Evolutionary conservation across 495 filamentous ascomycete genomes (phyloP), one percentile per base, ranked within the genome.

Genomic region (Tuber melanosporum): DNA sequence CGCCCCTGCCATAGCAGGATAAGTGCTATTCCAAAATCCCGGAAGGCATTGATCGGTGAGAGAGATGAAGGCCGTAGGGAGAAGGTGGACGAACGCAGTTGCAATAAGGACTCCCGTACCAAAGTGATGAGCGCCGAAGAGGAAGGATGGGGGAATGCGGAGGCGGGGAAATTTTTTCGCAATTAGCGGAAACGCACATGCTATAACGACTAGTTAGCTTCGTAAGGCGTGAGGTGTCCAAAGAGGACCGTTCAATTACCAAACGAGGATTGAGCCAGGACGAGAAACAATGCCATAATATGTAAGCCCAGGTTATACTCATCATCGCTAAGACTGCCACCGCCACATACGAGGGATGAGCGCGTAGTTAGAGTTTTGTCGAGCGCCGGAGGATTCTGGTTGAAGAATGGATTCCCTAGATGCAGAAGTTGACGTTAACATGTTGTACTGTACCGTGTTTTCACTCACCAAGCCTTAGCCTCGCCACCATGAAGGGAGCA

Each of bases 91-190:
- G 81, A 96, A 95, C 71, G 93, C 93, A 22, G 93, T 94, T 47
- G 93, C 92, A 78, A 95, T 92, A 45, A 96, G 85, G 5, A 96
- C 93, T 22, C 93, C 93, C 3, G 93, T 95, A 71, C 93, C 93
- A 79, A 96, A 94, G 84, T 95, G 92, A 73, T 92, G 91, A 44
- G 91, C 92, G 70, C 92, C 84, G 84, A 94, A 94, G 78, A 94
- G 85, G 78, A 90, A 87, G 75, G 81, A 86, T 73, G 70, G 84
- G 80, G 77, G 84, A 82, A 75, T 81, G 66, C 77, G 87, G 84
- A 76, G 85, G 82, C 73, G 78, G 80, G 49, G 87, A 85, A 71
- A 83, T 73, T 47, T 85, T 81, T 82, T 88, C 85, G 71, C 87
- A 84, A 91, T 85, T 57, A 90, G 83, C 26, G 89, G 89, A 76